Evolutionary conservation across 352 stramenopile species (phyloP).

Genomic region (Phytopythium boreale): DNA sequence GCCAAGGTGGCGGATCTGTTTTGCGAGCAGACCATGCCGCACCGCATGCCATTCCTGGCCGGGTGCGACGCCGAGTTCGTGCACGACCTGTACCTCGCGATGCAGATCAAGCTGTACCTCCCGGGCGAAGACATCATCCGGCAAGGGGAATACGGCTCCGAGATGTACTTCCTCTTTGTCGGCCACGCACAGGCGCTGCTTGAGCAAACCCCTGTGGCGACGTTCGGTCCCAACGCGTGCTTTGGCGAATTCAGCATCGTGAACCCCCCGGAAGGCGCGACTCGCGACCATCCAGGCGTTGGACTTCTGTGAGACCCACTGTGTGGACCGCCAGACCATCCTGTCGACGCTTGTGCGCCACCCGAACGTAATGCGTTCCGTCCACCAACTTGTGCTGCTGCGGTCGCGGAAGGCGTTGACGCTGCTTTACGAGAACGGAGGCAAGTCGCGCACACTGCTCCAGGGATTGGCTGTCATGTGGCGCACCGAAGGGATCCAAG

Average conservation of each 20-base stretch:
- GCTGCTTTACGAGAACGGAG: conserved; percentile 50
- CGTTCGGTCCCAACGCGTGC: conserved; percentile 65
- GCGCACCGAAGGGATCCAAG: conserved; percentile 49
- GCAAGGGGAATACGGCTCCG: conserved; percentile 75
- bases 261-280: conserved; percentile 57
- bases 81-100: conserved; percentile 72
- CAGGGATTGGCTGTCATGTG: conserved; percentile 64
- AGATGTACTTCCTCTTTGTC: conserved; percentile 82
- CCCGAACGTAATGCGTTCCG: conserved; percentile 59
- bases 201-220: conserved; percentile 54
- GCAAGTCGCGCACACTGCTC: conserved; percentile 55
- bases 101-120: conserved; percentile 72
- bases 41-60: conserved; percentile 62
- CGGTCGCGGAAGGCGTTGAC: conserved; percentile 54
- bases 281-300: conserved; percentile 75
- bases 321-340: conserved; percentile 46
- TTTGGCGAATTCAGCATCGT: conserved; percentile 84
- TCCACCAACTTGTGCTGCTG: conserved; percentile 45
- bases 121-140: conserved; percentile 76
- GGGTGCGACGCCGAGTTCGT: conserved; percentile 78
- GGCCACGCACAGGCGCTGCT: conserved; percentile 74
- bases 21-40: conserved; percentile 70
- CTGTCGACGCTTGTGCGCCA: conserved; percentile 45
- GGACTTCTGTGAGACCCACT: conserved; percentile 80
- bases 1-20: conserved; percentile 68